These are phyloP conservation scores for Solanum dulcamara DNA, from an alignment of 257 asterid species.

Conservation along the genomic window DNA sequence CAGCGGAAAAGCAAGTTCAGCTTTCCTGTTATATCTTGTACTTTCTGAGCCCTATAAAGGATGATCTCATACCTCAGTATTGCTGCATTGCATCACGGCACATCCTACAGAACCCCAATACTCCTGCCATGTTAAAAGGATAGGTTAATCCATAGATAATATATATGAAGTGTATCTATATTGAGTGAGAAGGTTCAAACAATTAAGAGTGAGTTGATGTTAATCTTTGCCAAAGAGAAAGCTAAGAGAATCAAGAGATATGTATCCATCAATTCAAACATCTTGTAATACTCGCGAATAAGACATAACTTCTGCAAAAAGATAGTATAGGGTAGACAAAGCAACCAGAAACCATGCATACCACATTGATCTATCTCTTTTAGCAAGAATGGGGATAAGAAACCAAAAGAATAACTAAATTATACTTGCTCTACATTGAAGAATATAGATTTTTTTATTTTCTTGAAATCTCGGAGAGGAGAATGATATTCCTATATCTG, in stretches of 20 bases:
- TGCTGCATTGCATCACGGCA: slow-evolving; percentile 98
- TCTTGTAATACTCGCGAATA: neutral
- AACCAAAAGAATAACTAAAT: neutral
- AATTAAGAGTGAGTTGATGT: neutral
- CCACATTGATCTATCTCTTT: neutral
- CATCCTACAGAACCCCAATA: slow-evolving; percentile 99
- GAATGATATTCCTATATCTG: neutral
- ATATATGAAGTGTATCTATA: neutral
- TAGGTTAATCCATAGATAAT: neutral
- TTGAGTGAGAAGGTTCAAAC: neutral
- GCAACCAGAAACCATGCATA: neutral
- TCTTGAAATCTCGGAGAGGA: neutral
- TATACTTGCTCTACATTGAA: neutral
- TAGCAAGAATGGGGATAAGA: neutral
- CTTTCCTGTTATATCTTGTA: neutral
- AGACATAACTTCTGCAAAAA: neutral
- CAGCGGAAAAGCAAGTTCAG: neutral
- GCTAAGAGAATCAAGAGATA: neutral
- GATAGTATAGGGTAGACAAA: neutral
- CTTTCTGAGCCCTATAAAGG: neutral
- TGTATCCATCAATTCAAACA: neutral
- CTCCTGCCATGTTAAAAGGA: slow-evolving; percentile 39
- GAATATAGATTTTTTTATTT: neutral
- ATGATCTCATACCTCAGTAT: slow-evolving; percentile 59
- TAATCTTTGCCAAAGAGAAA: neutral